Base-by-base conservation (phyloP, 495 filamentous ascomycete species). In the Corynascus novoguineensis region DNA sequence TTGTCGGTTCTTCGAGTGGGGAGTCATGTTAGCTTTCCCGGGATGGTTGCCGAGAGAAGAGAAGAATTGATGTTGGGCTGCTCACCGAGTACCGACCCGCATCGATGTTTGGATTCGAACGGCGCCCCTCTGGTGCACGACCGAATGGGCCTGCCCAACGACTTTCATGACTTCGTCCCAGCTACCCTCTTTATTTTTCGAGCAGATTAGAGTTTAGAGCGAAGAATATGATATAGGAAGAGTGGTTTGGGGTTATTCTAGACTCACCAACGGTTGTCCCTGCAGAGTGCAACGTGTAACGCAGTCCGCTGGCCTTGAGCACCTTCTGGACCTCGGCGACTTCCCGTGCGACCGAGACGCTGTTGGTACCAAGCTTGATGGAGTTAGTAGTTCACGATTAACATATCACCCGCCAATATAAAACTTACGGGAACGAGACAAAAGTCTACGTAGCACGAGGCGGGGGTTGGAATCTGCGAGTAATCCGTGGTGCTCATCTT, bases 301-400 rank as follows among this genome's bases (percentile, higher is more conserved):
- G 84, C 60, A 97, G 64, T 8, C 88, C 89, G 56, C 85, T 90
- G 50, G 78, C 81, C 64, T 86, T 81, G 61, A 98, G 79, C 17
- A 98, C 76, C n/a, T 84, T 79, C 68, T 97, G 92, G 41, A 98
- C 90, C 38, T 86, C 83, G 38, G 93, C 92, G 31, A 98, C 82
- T 70, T 97, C 88, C 47, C 84, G 77, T 1, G 90, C 90, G 21
- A 98, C 92, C 9, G 90, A 96, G 32, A 87, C 81, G 5, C 79
- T 85, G 24, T 79, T 78, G 1, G 91, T 96, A 60, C 93, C 93
- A 58, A 96, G 81, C 87, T 90, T 3, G n/a, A 21, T 14, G 45
- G n/a, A 19, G n/a, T 10, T 22, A 11, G 15, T 24, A n/a, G 27
- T 21, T 32, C 21, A 22, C 47, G 11, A 1, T 11, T 4, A 22